Evolutionary conservation across 2,329 filamentous ascomycete species (phyloP).

Genomic region (Pleomassaria siparia): DNA sequence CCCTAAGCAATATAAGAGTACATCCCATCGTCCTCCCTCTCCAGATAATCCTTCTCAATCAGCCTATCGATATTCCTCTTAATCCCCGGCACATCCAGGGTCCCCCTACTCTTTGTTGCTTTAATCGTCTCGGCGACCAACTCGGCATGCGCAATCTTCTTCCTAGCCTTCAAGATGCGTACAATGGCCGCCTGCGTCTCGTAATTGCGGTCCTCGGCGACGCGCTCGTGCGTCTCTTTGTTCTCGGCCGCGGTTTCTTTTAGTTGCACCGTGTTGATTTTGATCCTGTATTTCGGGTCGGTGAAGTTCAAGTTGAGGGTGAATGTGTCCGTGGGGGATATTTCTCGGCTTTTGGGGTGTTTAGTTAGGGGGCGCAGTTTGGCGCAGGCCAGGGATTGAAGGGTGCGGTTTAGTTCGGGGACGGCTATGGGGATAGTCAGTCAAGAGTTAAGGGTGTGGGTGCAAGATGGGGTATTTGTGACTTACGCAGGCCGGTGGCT

Average conservation of each 20-base stretch:
- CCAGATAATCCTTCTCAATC: conserved; percentile 45
- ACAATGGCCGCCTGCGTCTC: conserved; percentile 98
- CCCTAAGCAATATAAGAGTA: conserved; percentile 51
- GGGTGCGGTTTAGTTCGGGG: conserved; percentile 79
- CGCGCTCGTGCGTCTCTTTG: conserved; percentile 86
- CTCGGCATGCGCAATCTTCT: conserved; percentile 82
- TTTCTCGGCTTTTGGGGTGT: conserved; percentile 79
- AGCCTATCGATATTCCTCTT: conserved; percentile 97
- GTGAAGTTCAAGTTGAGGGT: conserved; percentile 75
- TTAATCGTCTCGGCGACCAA: conserved; percentile 90
- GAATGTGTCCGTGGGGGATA: conserved; percentile 79
- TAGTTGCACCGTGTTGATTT: conserved; percentile 98
- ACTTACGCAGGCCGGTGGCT: conserved; percentile 70
- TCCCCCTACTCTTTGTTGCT: conserved; percentile 82
- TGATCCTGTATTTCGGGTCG: conserved; percentile 84
- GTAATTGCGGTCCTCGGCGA: conserved; percentile 86
- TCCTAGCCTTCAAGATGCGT: conserved; percentile 92
- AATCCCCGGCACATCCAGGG: conserved; percentile 81
- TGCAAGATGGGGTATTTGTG: background rate
- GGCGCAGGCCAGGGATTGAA: conserved; percentile 93
- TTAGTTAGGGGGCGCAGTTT: conserved; percentile 84
- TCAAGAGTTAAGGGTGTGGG: conserved; percentile 17
- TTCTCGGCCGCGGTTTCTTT: conserved; percentile 97
- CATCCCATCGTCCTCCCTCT: conserved; percentile 41
- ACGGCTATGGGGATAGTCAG: conserved; percentile 57